Evolutionary conservation across 2,329 filamentous ascomycete genomes (phyloP), one percentile per base, ranked within the genome.

Genomic region (Xylariales sp.): DNA sequence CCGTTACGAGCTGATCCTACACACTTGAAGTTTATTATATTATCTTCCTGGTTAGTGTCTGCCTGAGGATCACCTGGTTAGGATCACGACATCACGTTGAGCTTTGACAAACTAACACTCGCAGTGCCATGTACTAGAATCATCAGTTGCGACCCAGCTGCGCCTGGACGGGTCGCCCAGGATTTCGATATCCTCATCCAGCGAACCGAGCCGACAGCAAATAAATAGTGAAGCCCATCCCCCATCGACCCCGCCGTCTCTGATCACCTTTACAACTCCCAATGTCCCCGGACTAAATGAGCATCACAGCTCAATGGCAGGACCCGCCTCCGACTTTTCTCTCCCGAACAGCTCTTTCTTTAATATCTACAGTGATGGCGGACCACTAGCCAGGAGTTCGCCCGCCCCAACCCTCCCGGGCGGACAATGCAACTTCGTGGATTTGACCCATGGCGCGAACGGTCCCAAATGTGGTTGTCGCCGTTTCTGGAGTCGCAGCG

Each of bases 381-480:
- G 57, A 24, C 44, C 56, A 22, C 37, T 60, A 35, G 48, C 52
- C 46, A 55, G 47, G 42, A 48, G 38, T 50, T 49, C 45, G 46
- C 62, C 52, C 42, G 40, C 44, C 36, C 45, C 52, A 39, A 35
- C 42, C 40, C 65, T 79, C 8, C 76, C 76, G 2, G 63, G 64
- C 43, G 77, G 77, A 38, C 65, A 64, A 35, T 81, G 77, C 64
- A 78, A 80, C 57, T 80, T 70, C 54, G 69, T 76, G 44, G 74
- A 80, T 51, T 53, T 78, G 43, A 69, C 62, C 4, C 67, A 69
- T 45, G 70, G 76, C 43, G 65, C 74, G 47, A 68, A 67, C 54
- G 74, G 71, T 44, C 64, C 70, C 22, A 69, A 68, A 45, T 81
- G 77, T 47, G 77, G 77, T 55, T 81, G 77, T 51, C 76, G 76